Conservation (phyloP, 2,329 filamentous ascomycete genomes). For the Sarocladium kiliense region DNA sequence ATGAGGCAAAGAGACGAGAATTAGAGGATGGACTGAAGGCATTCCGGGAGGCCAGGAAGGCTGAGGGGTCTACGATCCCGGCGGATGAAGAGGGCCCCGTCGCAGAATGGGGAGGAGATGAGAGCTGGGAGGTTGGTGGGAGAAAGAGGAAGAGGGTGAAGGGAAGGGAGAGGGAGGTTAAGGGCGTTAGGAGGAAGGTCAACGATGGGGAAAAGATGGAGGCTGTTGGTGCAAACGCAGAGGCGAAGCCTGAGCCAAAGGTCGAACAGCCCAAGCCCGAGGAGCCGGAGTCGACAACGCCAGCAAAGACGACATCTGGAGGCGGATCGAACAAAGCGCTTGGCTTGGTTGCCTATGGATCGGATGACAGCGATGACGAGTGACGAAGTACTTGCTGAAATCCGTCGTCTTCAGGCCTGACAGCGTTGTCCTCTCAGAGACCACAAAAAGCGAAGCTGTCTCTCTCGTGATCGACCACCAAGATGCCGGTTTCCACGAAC, state of each 20-base stretch:
- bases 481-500: too few relatives aligned
- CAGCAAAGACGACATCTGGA: constrained; percentile 9
- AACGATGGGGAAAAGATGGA: constrained; percentile 14
- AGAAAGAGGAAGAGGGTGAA: constrained; percentile 31
- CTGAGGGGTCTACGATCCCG: constrained; percentile 19
- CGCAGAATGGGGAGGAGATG: constrained; percentile 19
- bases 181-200: constrained; percentile 20
- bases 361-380: constrained; percentile 43
- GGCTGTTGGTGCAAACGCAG: constrained; percentile 7
- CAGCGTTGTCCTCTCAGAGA: too few relatives aligned
- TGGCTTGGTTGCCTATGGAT: constrained; percentile 51
- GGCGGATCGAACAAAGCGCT: constrained; percentile 19
- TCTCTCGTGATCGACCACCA: too few relatives aligned
- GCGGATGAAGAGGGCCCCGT: constrained; percentile 10
- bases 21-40: constrained; percentile 50
- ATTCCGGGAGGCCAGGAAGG: constrained; percentile 49
- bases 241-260: neutral
- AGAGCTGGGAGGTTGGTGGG: constrained; percentile 28
- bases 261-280: constrained; percentile 2
- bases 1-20: constrained; percentile 49
- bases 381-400: constrained; percentile 9
- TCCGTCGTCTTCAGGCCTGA: too few relatives aligned
- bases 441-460: too few relatives aligned
- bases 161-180: constrained; percentile 28
- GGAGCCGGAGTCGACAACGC: neutral